phyloP scores from a whole-genome alignment of 352 stramenopile species.

The Pythium sukuiense region DNA sequence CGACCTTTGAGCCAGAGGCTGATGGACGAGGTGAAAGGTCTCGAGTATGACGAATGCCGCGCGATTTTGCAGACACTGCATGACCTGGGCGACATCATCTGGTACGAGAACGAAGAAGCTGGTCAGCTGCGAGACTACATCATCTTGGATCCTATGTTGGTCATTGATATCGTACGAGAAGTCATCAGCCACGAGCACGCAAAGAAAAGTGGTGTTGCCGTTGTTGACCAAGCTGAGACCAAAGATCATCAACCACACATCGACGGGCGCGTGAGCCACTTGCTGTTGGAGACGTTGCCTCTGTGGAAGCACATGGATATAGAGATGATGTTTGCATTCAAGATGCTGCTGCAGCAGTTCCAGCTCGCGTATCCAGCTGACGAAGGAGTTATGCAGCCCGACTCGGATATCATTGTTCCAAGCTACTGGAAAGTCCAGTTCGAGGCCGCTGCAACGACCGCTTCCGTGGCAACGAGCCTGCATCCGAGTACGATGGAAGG shows the following conservation, averaged over 20 bases:
- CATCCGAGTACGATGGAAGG: too few relatives aligned
- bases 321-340: conserved; percentile 28
- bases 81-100: conserved; percentile 22
- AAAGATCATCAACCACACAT: conserved; percentile 1
- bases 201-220: background rate
- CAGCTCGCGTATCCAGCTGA: conserved; percentile 25
- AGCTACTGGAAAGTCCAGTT: conserved; percentile 6
- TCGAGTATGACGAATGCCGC: conserved; percentile 9
- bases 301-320: conserved; percentile 25
- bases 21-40: conserved; percentile 3
- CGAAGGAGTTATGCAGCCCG: conserved; percentile 15
- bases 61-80: conserved; percentile 12
- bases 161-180: conserved; percentile 19
- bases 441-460: background rate
- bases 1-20: background rate
- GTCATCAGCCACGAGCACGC: background rate
- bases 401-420: conserved; percentile 20
- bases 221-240: background rate
- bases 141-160: conserved; percentile 26
- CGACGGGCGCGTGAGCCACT: background rate
- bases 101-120: conserved; percentile 12
- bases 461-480: too few relatives aligned
- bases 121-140: conserved; percentile 1
- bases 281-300: background rate
- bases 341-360: conserved; percentile 27